Evolutionary conservation across 371 early-diverging fungal species (phyloP), one percentile per base, ranked within the genome.

Genomic region (Sporodiniella umbellata): DNA sequence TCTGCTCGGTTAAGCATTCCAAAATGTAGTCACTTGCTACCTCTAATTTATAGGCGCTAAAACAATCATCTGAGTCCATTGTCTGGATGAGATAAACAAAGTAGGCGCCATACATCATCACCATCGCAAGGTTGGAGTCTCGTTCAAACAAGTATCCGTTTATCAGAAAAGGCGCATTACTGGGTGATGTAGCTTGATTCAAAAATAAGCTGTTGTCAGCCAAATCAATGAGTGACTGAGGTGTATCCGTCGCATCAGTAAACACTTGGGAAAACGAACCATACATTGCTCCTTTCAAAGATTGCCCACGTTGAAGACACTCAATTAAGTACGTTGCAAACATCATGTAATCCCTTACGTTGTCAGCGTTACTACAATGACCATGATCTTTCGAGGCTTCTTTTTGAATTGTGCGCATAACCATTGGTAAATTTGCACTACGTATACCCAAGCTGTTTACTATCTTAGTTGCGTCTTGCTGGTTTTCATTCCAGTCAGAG

Each of bases 261-360:
- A 80, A 80, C 8, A 81, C 78, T 43, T 85, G 83, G 25, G 68
- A 68, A 38, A 79, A 72, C n/a, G 86, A 62, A 11, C 80, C 74
- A 11, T 48, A 55, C 8, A 84, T 64, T 4, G 87, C 79, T 26
- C 56, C 48, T 40, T 59, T 59, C 6, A 86, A 54, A 2, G 70
- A 58, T 38, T 81, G 78, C 22, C 88, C 89, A 26, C 88, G 81
- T 53, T 87, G 85, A 18, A 88, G 52, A 33, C 85, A 72, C 47
- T 90, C 90, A 11, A 78, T 69, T 17, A 82, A 55, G 47, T 87
- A 79, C 4, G 75, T 73, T 0, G 75, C 74, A 48, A 85, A 72
- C 54, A 79, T 51, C 45, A 81, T 39, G 58, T 81, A 75, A 37
- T 79, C 78, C 43, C 77, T 79, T 24, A 75, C 80, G 40, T 78